Evolutionary conservation across 257 asterid genomes (phyloP).

Genomic region (Salvia rosmarinus): DNA sequence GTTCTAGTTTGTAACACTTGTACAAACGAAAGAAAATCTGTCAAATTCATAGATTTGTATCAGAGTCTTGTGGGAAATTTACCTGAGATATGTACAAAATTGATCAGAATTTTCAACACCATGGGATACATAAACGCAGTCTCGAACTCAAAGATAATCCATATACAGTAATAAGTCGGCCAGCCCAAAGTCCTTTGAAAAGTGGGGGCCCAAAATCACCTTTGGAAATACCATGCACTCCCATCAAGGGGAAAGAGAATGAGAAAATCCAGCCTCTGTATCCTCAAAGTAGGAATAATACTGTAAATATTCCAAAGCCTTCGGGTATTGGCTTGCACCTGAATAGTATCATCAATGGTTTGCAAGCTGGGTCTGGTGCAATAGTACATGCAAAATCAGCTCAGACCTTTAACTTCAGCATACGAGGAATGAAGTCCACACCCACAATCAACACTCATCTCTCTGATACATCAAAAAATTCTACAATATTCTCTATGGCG

Average conservation of each 20-base stretch:
- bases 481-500: conserved; percentile 38
- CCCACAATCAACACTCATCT: conserved; percentile 37
- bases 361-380: conserved; percentile 51
- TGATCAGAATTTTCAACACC: conserved; percentile 53
- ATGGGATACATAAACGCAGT: conserved; percentile 58
- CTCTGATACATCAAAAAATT: conserved; percentile 34
- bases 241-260: conserved; percentile 39
- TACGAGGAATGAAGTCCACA: conserved; percentile 46
- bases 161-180: conserved; percentile 32
- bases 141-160: conserved; percentile 70
- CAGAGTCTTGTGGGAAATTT: conserved; percentile 11
- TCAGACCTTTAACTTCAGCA: conserved; percentile 45
- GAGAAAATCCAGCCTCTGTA: conserved; percentile 35
- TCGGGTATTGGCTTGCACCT: conserved; percentile 78
- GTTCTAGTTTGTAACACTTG: neutral
- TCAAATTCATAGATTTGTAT: conserved; percentile 12
- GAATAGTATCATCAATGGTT: conserved; percentile 61
- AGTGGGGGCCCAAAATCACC: conserved; percentile 42
- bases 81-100: conserved; percentile 33
- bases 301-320: conserved; percentile 51
- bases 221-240: conserved; percentile 39
- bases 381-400: conserved; percentile 48
- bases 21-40: neutral
- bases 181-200: conserved; percentile 40
- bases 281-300: conserved; percentile 40